Evolutionary conservation across 2,329 filamentous ascomycete species (phyloP).

Genomic region (Monosporascus cannonballus): DNA sequence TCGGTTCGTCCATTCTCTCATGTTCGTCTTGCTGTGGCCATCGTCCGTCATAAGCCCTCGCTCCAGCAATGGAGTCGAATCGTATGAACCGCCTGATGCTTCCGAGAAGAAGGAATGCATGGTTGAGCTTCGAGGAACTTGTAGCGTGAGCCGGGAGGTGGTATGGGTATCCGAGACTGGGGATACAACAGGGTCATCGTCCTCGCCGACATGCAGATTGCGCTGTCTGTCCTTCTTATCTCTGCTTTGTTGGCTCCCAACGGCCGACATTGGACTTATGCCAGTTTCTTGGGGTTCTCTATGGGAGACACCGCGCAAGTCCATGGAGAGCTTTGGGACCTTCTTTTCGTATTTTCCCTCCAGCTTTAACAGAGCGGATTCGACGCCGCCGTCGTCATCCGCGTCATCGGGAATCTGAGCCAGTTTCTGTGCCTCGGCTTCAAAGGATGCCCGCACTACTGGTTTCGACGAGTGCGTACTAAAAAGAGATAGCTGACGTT

Average conservation of each 20-base stretch:
- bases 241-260: conserved; percentile 19
- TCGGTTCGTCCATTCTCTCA: conserved; percentile 46
- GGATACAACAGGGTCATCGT: conserved; percentile 28
- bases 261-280: conserved; percentile 9
- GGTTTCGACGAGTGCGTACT: conserved; percentile 59
- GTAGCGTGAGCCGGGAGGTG: conserved; percentile 11
- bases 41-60: conserved; percentile 51
- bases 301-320: conserved; percentile 21
- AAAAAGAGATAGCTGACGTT: conserved; percentile 46
- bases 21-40: conserved; percentile 33
- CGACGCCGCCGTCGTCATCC: conserved; percentile 77
- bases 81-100: conserved; percentile 67
- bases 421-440: conserved; percentile 80
- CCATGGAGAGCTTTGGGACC: conserved; percentile 34
- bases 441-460: conserved; percentile 69
- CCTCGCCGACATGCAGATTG: conserved; percentile 38
- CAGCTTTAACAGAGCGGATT: conserved; percentile 85
- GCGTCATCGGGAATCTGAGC: conserved; percentile 80
- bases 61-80: conserved; percentile 70
- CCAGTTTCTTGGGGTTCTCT: conserved; percentile 15
- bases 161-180: conserved; percentile 17
- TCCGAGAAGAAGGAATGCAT: conserved; percentile 47
- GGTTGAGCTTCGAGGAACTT: conserved; percentile 26
- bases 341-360: conserved; percentile 75
- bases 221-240: conserved; percentile 41